Base-by-base conservation (phyloP, 1,284 basidiomycete genomes). In the Irpex sp. region DNA sequence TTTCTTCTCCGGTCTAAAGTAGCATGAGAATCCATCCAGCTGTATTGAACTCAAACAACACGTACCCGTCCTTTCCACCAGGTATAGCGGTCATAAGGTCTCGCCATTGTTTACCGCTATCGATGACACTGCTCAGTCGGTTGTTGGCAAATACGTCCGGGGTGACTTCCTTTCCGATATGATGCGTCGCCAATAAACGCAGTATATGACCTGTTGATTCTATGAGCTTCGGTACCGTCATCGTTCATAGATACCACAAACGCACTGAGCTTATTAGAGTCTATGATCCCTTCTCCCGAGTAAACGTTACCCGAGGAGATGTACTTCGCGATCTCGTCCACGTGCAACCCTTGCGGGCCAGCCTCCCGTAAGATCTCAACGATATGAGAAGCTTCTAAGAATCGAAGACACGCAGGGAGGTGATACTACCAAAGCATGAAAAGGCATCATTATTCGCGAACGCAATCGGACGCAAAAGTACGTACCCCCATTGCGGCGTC, bases 101-200 rank as follows among this genome's bases (percentile, higher is more conserved):
- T 2, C 71, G 65, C 38, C 77, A 74, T 2, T 74, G 71, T 72
- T 87, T 88, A 7, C 88, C 86, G 0, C 83, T 86, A 68, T 90
- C 87, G 5, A 91, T 75, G n/a, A 85, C 75, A 4, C 84, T 85
- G 1, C 86, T 85, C 59, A 90, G 78, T 17, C 88, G 82, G 68
- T 88, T 91, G 60, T 84, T 80, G 3, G 87, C 79, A 68, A 92
- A 92, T 1, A 86, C 83, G 68, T 91, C 83, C 5, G 87, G 88
- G 9, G 79, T 76, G 1, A 83, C 77, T 73, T 92, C 89, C 38
- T 81, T 78, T 34, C 88, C 78, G 59, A 91, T 81, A 70, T 91
- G 89, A 69, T 90, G 87, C 0, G 88, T 90, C 11, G 88, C 86
- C 36, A 92, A 81, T 17, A 92, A 77, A 44, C 89, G 86, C 37